These are phyloP conservation scores for Neurospora sp. DNA, from an alignment of 495 filamentous ascomycete species.

Conservation along the genomic window DNA sequence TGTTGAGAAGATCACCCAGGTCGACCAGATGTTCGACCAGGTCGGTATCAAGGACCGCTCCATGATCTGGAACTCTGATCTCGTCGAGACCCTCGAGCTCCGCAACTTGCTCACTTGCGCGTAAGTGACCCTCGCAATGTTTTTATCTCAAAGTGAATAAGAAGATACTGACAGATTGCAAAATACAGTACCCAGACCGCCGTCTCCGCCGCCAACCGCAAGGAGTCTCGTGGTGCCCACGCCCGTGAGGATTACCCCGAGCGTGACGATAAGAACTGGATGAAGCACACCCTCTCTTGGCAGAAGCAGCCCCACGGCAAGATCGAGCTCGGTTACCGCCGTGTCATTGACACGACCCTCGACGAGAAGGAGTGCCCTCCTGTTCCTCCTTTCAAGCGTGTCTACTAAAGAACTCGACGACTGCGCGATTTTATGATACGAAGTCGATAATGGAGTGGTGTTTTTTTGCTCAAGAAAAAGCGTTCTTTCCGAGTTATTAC, in stretches of 20 bases:
- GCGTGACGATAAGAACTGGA: conserved; percentile 88
- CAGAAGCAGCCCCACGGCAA: conserved; percentile 80
- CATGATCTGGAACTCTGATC: conserved; percentile 99
- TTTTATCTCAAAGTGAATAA: too few relatives aligned
- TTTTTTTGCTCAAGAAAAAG: neutral
- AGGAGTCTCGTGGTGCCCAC: conserved; percentile 91
- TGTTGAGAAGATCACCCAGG: conserved; percentile 64
- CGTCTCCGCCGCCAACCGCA: conserved; percentile 69
- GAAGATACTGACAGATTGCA: neutral
- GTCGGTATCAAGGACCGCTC: conserved; percentile 92
- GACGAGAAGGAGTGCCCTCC: conserved; percentile 85
- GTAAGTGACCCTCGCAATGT: conserved; percentile 39
- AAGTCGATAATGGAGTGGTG: neutral
- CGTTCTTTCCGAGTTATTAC: neutral
- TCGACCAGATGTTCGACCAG: conserved; percentile 69
- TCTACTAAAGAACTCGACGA: conserved; percentile 45
- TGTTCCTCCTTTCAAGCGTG: conserved; percentile 80
- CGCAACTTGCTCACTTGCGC: conserved; percentile 92
- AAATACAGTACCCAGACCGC: conserved; percentile 66
- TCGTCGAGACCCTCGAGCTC: conserved; percentile 91
- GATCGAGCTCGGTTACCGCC: conserved; percentile 68
- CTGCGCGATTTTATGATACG: neutral
- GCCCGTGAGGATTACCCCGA: conserved; percentile 93
- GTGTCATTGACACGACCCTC: conserved; percentile 65
- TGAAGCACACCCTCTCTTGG: conserved; percentile 95